phyloP scores from a whole-genome alignment of 352 stramenopile genomes.

The Phytophthora meadii region DNA sequence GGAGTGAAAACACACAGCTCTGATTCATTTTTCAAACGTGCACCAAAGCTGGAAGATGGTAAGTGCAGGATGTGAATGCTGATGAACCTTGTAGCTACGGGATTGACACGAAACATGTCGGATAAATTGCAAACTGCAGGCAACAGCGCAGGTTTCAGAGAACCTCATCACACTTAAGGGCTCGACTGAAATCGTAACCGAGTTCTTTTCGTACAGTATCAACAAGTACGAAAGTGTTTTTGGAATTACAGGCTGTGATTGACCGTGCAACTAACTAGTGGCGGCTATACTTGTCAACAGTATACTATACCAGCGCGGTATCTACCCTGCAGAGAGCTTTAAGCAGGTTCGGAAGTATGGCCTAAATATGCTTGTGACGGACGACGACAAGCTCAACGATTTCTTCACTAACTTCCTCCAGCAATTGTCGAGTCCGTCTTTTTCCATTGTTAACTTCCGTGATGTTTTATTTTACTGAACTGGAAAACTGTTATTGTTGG shows the following conservation, averaged over 20 bases:
- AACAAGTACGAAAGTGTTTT: conserved; percentile 86
- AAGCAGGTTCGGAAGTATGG: conserved; percentile 98
- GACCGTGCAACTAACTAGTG: conserved; percentile 12
- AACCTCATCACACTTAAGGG: conserved; percentile 99
- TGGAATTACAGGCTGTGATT: conserved; percentile 3
- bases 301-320: conserved; percentile 96
- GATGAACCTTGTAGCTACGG: neutral
- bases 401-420: conserved; percentile 96
- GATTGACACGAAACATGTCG: conserved; percentile 6
- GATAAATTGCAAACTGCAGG: conserved; percentile 38
- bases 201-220: conserved; percentile 99
- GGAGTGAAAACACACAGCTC: conserved; percentile 28
- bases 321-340: conserved; percentile 99
- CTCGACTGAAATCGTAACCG: conserved; percentile 98
- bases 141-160: conserved; percentile 74
- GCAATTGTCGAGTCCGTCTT: conserved; percentile 83
- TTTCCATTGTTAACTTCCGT: neutral
- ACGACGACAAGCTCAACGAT: conserved; percentile 95
- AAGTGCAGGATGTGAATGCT: neutral
- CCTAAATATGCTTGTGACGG: conserved; percentile 98
- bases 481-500: neutral
- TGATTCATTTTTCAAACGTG: conserved; percentile 37
- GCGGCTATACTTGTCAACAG: conserved; percentile 37
- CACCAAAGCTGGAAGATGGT: conserved; percentile 21
- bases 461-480: conserved; percentile 6